phyloP scores from a whole-genome alignment of 768 basidiomycete genomes.

The Macrocybe gigantea region DNA sequence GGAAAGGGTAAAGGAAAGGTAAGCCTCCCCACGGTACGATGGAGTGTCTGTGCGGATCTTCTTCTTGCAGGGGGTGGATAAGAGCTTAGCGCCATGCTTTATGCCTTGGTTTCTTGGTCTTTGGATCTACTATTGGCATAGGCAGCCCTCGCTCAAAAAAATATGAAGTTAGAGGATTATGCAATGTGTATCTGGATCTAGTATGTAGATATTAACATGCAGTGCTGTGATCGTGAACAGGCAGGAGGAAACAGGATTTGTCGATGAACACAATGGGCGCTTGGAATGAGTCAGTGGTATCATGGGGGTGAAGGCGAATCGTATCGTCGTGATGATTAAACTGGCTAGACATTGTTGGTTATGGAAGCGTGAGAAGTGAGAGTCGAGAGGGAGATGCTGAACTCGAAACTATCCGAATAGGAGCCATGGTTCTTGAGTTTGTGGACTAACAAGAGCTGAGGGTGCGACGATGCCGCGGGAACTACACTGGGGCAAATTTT shows the following conservation, averaged over 20 bases:
- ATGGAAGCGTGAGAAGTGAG: not conserved
- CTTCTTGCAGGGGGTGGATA: conserved; percentile 15
- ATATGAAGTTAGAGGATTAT: not conserved
- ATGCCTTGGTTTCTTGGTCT: not conserved
- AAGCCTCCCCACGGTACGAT: conserved; percentile 22
- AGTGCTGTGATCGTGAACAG: not conserved
- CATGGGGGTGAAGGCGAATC: not conserved
- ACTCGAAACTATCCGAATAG: too few species aligned
- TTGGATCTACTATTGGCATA: not conserved
- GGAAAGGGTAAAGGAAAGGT: conserved; percentile 19
- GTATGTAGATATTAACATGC: not conserved
- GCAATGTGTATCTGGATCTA: not conserved
- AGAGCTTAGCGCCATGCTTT: conserved; percentile 3
- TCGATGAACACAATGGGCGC: not conserved
- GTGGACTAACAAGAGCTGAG: too few species aligned
- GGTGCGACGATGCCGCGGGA: conserved; percentile 6
- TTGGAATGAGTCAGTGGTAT: not conserved
- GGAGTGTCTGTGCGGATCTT: conserved; percentile 29
- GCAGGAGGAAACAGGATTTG: not conserved
- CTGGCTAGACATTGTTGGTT: not conserved
- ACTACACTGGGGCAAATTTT: conserved; percentile 7
- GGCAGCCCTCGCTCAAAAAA: not conserved
- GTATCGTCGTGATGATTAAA: too few species aligned
- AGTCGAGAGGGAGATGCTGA: not conserved
- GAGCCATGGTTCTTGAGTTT: too few species aligned